Percentiles rank a stretch among this genome's conserved stretches.
Evolutionary conservation across 1,284 basidiomycete species (phyloP).

Genomic region (Naganishia cerealis): DNA sequence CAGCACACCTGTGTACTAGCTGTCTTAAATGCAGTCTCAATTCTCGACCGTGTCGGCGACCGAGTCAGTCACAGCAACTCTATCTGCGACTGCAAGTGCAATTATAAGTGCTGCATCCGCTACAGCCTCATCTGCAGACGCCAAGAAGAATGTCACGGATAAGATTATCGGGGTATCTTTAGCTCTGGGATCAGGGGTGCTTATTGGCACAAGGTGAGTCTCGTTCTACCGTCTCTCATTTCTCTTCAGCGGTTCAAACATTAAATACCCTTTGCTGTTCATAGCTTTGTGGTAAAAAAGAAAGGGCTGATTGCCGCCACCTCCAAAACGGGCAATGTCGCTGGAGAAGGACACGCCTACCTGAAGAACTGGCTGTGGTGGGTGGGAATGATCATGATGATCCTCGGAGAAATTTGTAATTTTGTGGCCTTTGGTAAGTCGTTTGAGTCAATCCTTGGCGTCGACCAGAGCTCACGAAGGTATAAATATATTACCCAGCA

Average conservation of each 20-base stretch:
- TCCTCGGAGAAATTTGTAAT: constrained; percentile 53
- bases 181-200: constrained; percentile 76
- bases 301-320: constrained; percentile 65
- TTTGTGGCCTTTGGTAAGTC: constrained; percentile 54
- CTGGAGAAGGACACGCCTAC: constrained; percentile 92
- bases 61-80: background rate
- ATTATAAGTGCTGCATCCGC: constrained; percentile 10
- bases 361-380: constrained; percentile 82
- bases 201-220: constrained; percentile 84
- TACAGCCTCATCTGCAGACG: constrained; percentile 1
- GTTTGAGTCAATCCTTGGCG: constrained; percentile 59
- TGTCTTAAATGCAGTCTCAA: background rate
- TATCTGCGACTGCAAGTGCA: constrained; percentile 12
- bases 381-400: constrained; percentile 58
- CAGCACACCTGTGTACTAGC: background rate
- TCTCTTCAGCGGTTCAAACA: background rate
- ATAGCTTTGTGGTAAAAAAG: constrained; percentile 73
- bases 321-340: constrained; percentile 61
- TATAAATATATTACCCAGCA: constrained; percentile 23
- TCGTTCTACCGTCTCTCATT: background rate
- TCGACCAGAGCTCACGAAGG: background rate
- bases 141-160: constrained; percentile 33
- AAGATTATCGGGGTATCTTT: constrained; percentile 67
- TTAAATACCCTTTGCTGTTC: background rate
- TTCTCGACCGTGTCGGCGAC: constrained; percentile 15